phyloP scores from a whole-genome alignment of 441 rosid genomes.

The Rhodomyrtus psidioides region DNA sequence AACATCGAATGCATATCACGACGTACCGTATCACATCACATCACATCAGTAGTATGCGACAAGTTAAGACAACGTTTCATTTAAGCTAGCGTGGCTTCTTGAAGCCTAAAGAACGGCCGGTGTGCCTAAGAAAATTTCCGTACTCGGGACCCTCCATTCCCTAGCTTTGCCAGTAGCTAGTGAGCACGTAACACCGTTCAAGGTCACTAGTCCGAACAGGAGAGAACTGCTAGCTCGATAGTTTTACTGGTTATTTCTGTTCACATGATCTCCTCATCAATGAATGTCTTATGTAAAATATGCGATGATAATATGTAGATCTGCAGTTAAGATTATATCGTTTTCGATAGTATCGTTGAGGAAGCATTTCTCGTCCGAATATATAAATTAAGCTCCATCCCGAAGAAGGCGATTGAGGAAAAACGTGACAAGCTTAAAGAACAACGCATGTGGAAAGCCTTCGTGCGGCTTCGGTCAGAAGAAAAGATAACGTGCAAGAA shows the following conservation, averaged over 20 bases:
- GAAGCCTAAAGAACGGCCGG: not conserved
- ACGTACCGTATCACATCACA: not conserved
- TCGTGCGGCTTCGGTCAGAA: not conserved
- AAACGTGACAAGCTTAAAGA: not conserved
- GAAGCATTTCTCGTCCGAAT: not conserved
- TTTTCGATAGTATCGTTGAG: accelerated
- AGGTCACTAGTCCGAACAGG: not conserved
- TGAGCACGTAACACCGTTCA: too few relatives aligned
- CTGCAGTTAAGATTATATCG: accelerated
- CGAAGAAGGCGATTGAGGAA: not conserved
- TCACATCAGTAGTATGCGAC: not conserved
- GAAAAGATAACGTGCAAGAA: not conserved
- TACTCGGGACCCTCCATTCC: not conserved
- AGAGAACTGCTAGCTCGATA: too few relatives aligned
- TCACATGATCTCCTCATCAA: too few relatives aligned
- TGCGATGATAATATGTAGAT: too few relatives aligned
- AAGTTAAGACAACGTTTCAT: not conserved
- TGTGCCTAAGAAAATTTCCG: not conserved
- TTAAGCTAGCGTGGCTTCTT: not conserved
- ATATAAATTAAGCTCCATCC: not conserved
- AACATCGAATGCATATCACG: not conserved
- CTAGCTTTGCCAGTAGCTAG: too few relatives aligned
- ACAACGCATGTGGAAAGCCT: not conserved
- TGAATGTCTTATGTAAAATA: accelerated
- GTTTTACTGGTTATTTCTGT: accelerated